Evolutionary conservation across 2,329 filamentous ascomycete species (phyloP), one percentile per base, ranked within the genome.

Genomic region (Aspergillaceae sp.): DNA sequence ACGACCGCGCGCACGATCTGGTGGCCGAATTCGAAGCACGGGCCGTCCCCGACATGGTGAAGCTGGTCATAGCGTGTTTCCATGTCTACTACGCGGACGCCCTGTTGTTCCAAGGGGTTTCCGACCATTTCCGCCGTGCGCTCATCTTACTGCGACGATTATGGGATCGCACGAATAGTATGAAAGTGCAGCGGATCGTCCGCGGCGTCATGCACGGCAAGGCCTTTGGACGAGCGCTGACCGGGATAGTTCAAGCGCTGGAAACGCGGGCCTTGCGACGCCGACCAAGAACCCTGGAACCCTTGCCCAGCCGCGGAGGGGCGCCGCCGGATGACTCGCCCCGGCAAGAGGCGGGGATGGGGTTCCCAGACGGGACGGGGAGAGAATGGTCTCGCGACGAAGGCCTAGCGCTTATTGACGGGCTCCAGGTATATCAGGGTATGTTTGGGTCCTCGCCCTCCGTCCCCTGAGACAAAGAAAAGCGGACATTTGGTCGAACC

Each of bases 301-400:
- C 19, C 19, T 19, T 19, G 19, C 19, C 19, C 19, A 19, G 19
- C 19, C 19, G 19, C 1, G 19, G 19, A 19, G 19, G 19, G 19
- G 19, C 19, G 19, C 19, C 19, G 19, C 19, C 19, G 19, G 19
- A 19, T 19, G 1, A 19, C 19, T 2, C 19, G 19, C 19, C 19
- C 19, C 19, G 19, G 19, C 19, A 19, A 19, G 19, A 19, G 19
- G 2, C 19, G 19, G 19, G 40, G 34, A 36, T 19, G 26, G n/a
- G n/a, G 19, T 19, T 19, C 26, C 34, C 19, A 4, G 36, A 38
- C 36, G 26, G 11, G 29, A 32, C 7, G 29, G 33, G 28, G 10
- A 37, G 36, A 8, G 40, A 38, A 38, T 66, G 60, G 59, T 55
- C 52, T 2, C 44, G 57, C 4, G 45, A 47, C 3, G 59, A 65